Conservation (phyloP, 2,329 filamentous ascomycete species). For the Hypoxylon sp. region DNA sequence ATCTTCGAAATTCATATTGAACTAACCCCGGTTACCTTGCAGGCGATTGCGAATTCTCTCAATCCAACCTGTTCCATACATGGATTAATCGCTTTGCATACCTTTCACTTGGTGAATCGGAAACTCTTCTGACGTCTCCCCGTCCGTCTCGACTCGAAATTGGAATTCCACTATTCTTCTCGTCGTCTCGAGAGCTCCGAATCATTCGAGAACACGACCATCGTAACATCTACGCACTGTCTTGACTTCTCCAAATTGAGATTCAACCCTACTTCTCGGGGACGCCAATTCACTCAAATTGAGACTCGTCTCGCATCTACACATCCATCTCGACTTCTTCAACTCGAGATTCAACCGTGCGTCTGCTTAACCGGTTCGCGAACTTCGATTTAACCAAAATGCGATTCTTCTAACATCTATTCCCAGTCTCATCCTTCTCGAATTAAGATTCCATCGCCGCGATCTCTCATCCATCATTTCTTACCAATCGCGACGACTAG, state of each 20-base stretch:
- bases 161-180: background rate
- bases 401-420: background rate
- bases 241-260: background rate
- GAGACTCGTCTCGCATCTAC: background rate
- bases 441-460: background rate
- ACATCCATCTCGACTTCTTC: background rate
- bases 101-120: background rate
- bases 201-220: background rate
- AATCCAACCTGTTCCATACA: background rate
- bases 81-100: background rate
- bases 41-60: background rate
- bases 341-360: background rate
- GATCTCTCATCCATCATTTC: conserved; percentile 15
- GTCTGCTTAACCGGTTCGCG: background rate
- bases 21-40: background rate
- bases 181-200: background rate
- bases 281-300: too few relatives aligned
- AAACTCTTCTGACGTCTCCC: background rate
- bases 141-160: background rate
- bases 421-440: background rate
- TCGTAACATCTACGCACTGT: background rate
- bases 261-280: background rate
- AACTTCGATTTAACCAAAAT: background rate
- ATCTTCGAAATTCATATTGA: background rate
- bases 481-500: conserved; percentile 23